Evolutionary conservation across 202 grass and related monocot species (phyloP).

Genomic region (Setaria viridis): DNA sequence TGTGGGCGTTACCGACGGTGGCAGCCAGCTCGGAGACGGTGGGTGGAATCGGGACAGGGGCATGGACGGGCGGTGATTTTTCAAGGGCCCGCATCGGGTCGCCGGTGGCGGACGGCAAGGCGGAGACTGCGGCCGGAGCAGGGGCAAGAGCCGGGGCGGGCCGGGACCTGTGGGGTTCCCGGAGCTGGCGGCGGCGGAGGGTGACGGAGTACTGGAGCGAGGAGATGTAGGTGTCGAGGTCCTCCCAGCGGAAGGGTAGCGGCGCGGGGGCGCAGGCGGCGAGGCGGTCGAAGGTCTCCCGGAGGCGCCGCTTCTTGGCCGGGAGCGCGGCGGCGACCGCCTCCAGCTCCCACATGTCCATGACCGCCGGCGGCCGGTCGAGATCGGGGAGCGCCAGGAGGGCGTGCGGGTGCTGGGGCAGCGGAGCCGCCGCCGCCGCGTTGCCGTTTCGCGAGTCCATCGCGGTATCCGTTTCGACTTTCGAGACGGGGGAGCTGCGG

Average conservation of each 20-base stretch:
- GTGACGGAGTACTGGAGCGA: constrained; percentile 40
- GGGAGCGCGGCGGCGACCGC: constrained; percentile 42
- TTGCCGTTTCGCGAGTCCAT: background rate
- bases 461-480: background rate
- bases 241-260: constrained; percentile 53
- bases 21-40: background rate
- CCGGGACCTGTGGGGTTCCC: background rate
- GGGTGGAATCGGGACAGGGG: background rate
- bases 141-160: background rate
- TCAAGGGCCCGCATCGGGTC: background rate
- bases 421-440: background rate
- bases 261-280: constrained; percentile 31
- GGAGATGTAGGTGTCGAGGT: constrained; percentile 46
- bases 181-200: background rate
- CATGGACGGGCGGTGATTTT: background rate
- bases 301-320: constrained; percentile 42
- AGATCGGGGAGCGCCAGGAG: constrained; percentile 12
- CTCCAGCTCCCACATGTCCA: constrained; percentile 35
- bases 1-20: too few species aligned
- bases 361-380: background rate
- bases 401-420: background rate
- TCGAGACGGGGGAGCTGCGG: background rate
- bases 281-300: constrained; percentile 41
- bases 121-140: background rate
- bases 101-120: background rate